Conservation (phyloP, 768 basidiomycete genomes). For the Tricholoma furcatifolium region DNA sequence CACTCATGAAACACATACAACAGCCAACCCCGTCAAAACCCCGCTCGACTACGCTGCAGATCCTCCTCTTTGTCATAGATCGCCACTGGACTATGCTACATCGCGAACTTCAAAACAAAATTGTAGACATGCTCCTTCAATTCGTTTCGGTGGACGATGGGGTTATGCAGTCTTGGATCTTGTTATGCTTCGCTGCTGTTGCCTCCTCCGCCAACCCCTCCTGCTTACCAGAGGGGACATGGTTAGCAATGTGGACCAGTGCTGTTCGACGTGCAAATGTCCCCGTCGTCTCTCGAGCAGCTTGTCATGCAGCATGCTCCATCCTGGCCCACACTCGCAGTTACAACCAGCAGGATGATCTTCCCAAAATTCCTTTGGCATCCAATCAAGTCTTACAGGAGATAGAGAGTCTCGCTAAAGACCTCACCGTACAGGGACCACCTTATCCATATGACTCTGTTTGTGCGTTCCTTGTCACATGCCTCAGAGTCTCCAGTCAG, state of each 20-base stretch:
- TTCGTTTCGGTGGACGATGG: slow-evolving; percentile 66
- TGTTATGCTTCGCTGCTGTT: slow-evolving; percentile 76
- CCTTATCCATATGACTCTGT: slow-evolving; percentile 86
- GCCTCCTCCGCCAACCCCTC: slow-evolving; percentile 45
- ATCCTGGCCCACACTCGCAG: slow-evolving; percentile 42
- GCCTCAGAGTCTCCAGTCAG: slow-evolving; percentile 69
- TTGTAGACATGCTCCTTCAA: slow-evolving; percentile 55
- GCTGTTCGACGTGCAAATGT: slow-evolving; percentile 72
- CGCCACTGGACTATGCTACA: slow-evolving; percentile 72
- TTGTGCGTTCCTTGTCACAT: slow-evolving; percentile 74
- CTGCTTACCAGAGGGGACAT: slow-evolving; percentile 31
- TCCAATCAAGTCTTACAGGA: slow-evolving; percentile 63
- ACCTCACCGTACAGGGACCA: slow-evolving; percentile 90
- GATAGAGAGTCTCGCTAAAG: slow-evolving; percentile 76
- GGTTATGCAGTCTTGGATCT: slow-evolving; percentile 78
- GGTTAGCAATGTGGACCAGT: slow-evolving; percentile 83
- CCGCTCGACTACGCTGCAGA: slow-evolving; percentile 61
- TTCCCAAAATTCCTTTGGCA: slow-evolving; percentile 37
- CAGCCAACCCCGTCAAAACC: slow-evolving; percentile 25
- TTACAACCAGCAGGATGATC: slow-evolving; percentile 20
- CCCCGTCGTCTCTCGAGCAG: slow-evolving; percentile 72
- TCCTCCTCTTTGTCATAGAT: slow-evolving; percentile 82
- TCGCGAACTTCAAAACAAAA: slow-evolving; percentile 49
- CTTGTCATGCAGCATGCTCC: slow-evolving; percentile 65
- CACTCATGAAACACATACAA: slow-evolving; percentile 52